These are phyloP conservation scores for Cryptosporidium felis DNA, from an alignment of 169 alveolate genomes.

Conservation along the genomic window DNA sequence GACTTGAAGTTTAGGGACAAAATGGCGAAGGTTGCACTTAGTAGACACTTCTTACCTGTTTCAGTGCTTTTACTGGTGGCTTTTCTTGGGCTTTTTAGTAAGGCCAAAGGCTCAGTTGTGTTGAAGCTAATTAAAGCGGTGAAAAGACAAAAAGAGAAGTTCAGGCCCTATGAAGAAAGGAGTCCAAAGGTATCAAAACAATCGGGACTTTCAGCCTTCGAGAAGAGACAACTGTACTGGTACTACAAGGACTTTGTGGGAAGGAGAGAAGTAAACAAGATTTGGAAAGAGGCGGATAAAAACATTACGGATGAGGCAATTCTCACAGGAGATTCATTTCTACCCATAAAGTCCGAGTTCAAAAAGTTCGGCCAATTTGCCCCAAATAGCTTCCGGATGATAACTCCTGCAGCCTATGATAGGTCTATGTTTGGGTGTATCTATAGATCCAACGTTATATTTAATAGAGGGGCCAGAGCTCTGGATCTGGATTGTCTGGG, in stretches of 20 bases:
- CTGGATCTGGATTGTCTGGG: not conserved
- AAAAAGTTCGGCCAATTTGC: not conserved
- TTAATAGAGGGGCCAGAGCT: not conserved
- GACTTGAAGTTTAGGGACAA: too few species aligned
- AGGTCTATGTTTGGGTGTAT: not conserved
- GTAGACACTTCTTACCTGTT: not conserved
- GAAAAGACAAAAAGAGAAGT: not conserved
- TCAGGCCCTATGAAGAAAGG: conserved; percentile 53
- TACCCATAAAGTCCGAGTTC: not conserved
- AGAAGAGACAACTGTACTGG: conserved; percentile 28
- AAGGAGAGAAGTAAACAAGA: not conserved
- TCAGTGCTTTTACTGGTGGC: not conserved
- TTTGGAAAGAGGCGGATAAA: not conserved
- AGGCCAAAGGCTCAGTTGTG: not conserved
- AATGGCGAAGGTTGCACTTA: not conserved
- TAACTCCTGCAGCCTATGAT: not conserved
- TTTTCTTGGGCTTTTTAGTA: not conserved
- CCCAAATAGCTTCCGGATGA: not conserved
- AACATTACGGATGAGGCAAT: conserved; percentile 14
- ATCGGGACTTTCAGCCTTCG: not conserved
- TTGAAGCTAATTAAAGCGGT: not conserved
- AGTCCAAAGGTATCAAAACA: not conserved
- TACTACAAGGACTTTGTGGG: conserved; percentile 35
- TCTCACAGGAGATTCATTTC: not conserved
- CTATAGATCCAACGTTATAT: not conserved